Evolutionary conservation across 2,329 filamentous ascomycete genomes (phyloP).

Genomic region (Fusarium sulawesiense): DNA sequence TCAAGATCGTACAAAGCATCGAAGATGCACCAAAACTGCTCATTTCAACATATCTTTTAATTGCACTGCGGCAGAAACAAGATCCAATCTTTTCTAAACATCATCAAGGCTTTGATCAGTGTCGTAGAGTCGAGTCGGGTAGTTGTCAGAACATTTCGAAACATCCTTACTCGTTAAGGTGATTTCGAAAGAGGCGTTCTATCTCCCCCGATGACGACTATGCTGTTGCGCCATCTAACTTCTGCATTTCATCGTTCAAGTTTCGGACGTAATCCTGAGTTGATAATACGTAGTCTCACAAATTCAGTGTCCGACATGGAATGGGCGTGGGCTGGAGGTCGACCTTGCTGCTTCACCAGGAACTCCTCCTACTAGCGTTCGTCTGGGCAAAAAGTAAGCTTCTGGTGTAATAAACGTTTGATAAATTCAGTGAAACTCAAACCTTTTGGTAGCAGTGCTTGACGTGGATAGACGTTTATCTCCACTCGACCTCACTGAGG

Average conservation of each 20-base stretch:
- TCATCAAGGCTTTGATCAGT: constrained; percentile 7
- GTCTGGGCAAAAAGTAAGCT: constrained; percentile 70
- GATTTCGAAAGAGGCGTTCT: constrained; percentile 63
- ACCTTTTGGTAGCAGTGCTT: constrained; percentile 67
- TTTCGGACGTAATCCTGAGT: constrained; percentile 51
- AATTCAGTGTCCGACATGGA: constrained; percentile 55
- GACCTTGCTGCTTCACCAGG: constrained; percentile 60
- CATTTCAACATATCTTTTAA: constrained; percentile 3
- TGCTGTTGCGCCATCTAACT: constrained; percentile 68
- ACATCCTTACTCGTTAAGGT: background rate
- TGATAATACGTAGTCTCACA: constrained; percentile 52
- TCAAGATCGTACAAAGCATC: constrained; percentile 47
- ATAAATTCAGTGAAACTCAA: constrained; percentile 71
- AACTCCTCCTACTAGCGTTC: constrained; percentile 63
- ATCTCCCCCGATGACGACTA: constrained; percentile 65
- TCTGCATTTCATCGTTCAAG: constrained; percentile 54
- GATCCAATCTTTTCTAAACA: constrained; percentile 4
- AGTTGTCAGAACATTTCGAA: background rate
- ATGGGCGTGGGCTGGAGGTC: constrained; percentile 55
- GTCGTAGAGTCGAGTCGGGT: background rate
- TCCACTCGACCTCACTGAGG: constrained; percentile 45
- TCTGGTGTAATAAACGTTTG: constrained; percentile 68
- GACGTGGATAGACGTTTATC: constrained; percentile 65
- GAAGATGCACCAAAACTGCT: constrained; percentile 25
- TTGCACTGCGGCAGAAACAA: constrained; percentile 3